phyloP scores from a whole-genome alignment of 2,329 filamentous ascomycete genomes.

The Anisogramma anomala region DNA sequence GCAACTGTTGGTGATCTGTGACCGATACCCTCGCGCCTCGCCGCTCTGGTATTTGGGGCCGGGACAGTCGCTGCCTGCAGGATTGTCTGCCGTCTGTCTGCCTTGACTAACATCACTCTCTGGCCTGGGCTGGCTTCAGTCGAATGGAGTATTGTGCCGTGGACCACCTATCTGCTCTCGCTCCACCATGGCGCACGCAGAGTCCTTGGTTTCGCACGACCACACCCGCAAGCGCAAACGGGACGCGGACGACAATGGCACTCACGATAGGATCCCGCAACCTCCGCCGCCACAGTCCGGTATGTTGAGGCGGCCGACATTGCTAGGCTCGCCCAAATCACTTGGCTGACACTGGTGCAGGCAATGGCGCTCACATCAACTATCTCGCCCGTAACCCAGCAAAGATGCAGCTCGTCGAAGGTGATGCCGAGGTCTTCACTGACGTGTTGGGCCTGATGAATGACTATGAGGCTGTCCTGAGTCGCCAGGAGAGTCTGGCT shows the following conservation, averaged over 20 bases:
- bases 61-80: not conserved
- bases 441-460: conserved; percentile 61
- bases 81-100: not conserved
- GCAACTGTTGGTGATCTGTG: too few species aligned
- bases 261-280: conserved; percentile 31
- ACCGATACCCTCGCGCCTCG: too few species aligned
- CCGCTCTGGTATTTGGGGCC: too few species aligned
- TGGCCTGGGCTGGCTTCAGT: not conserved
- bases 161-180: conserved; percentile 16
- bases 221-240: conserved; percentile 36
- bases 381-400: conserved; percentile 37
- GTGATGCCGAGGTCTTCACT: conserved; percentile 55
- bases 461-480: conserved; percentile 73
- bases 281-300: conserved; percentile 34
- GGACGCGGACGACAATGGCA: conserved; percentile 31
- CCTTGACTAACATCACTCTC: not conserved
- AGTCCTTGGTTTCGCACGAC: conserved; percentile 1
- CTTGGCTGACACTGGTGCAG: conserved; percentile 15
- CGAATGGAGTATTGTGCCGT: conserved; percentile 4
- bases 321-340: conserved; percentile 5
- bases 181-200: conserved; percentile 29
- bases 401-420: conserved; percentile 39
- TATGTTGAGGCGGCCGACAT: conserved; percentile 23
- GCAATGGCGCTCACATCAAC: conserved; percentile 35
- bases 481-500: conserved; percentile 76